These are phyloP conservation scores for Aspergillus panamensis DNA, from an alignment of 495 filamentous ascomycete genomes.

Conservation along the genomic window DNA sequence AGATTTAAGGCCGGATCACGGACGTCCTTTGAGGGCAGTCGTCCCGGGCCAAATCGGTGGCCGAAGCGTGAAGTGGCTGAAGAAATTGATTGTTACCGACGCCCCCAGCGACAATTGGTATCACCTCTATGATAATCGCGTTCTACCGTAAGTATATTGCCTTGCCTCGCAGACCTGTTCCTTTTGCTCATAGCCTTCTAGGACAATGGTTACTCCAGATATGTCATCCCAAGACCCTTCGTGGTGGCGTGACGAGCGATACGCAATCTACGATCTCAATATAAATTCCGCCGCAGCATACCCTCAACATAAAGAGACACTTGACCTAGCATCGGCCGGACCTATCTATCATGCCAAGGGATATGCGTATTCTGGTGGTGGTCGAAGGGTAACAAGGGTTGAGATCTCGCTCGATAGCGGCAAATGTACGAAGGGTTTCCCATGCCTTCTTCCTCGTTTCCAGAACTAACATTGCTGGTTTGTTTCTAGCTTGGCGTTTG, in stretches of 20 bases:
- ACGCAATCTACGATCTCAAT: conserved; percentile 92
- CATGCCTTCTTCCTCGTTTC: not conserved
- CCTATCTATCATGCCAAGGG: conserved; percentile 65
- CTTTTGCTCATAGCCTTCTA: conserved; percentile 19
- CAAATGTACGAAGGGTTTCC: conserved; percentile 36
- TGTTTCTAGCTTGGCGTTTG: conserved; percentile 64
- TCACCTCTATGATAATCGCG: conserved; percentile 91
- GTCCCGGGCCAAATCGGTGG: conserved; percentile 95
- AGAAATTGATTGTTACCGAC: conserved; percentile 73
- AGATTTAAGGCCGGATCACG: conserved; percentile 78
- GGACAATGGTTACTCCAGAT: conserved; percentile 80
- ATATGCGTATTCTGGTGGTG: conserved; percentile 89
- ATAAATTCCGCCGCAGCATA: conserved; percentile 81
- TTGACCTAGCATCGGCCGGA: conserved; percentile 49
- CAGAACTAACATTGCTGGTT: conserved; percentile 16
- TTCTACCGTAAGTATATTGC: conserved; percentile 58
- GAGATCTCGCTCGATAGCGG: conserved; percentile 87
- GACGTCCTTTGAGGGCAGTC: conserved; percentile 76
- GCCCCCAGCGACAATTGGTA: conserved; percentile 93
- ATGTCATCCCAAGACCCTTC: conserved; percentile 69
- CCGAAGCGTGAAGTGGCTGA: conserved; percentile 93
- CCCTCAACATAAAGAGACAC: conserved; percentile 74
- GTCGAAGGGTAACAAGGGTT: conserved; percentile 77
- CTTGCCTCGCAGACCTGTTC: not conserved
- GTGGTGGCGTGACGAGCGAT: conserved; percentile 88